Evolutionary conservation across 2,329 filamentous ascomycete genomes (phyloP), one percentile per base, ranked within the genome.

Genomic region (Gliomastix tumulicola): DNA sequence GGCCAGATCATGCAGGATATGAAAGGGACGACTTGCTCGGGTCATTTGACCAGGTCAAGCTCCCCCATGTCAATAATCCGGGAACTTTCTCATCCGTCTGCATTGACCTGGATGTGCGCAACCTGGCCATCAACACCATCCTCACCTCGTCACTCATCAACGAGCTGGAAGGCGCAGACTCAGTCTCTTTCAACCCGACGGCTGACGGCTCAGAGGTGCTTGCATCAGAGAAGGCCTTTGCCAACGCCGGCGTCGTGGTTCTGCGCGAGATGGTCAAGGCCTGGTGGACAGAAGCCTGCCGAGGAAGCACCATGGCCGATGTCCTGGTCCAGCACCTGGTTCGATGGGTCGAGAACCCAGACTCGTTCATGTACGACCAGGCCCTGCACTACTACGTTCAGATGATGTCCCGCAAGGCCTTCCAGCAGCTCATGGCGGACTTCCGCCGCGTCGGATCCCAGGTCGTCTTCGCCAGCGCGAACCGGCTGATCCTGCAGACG

Each of bases 231-330:
- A 92, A 84, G 41, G 87, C 90, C 0, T 98, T 98, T 55, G 83
- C 90, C n/a, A 85, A 88, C 34, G 88, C 90, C 4, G 87, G 88
- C 37, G 85, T 97, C 5, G 76, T 82, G 7, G 92, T 98, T 1
- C 71, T 99, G 4, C 83, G 92, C 12, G 94, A 97, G 50, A 96
- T 99, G 89, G 92, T 99, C 48, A 95, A 96, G 58, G 78, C 86
- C 4, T 99, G 94, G 94, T 98, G 92, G 92, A 76, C 83, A 2
- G 90, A 98, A 59, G 94, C 92, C 6, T 92, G 87, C 55, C 80
- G 79, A 42, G 88, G 88, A 25, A 94, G 86, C 49, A 83, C 79
- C 28, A 96, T 98, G 88, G 94, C 94, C 1, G 92, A 98, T 60
- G 80, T 97, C 37, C 88, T 99, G 71, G 92, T 99, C 1, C 89